Conservation (phyloP, 371 early-diverging fungal species). For the Rhizopus arrhizus region DNA sequence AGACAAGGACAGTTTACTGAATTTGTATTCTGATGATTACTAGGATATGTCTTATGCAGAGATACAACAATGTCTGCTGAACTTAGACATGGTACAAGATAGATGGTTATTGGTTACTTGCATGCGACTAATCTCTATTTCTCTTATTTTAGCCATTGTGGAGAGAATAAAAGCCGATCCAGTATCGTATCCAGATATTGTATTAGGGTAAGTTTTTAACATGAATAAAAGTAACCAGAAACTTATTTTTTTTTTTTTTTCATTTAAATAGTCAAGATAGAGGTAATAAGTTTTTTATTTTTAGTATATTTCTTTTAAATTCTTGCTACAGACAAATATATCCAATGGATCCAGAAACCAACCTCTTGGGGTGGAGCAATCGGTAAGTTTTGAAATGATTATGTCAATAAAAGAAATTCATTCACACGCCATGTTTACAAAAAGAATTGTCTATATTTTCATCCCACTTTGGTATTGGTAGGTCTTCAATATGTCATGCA, state of each 20-base stretch:
- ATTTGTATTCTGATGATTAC: background rate
- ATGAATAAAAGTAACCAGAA: background rate
- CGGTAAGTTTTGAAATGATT: slow-evolving; percentile 34
- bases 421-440: background rate
- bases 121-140: too few relatives aligned
- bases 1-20: slow-evolving; percentile 1
- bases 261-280: slow-evolving; percentile 17
- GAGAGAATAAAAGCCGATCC: slow-evolving; percentile 20
- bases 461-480: slow-evolving; percentile 55
- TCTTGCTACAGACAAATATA: slow-evolving; percentile 35
- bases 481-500: background rate
- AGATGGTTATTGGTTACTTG: too few relatives aligned
- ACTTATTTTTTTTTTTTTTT: background rate
- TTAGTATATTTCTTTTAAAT: too few relatives aligned
- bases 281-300: slow-evolving; percentile 9
- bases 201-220: slow-evolving; percentile 13
- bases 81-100: slow-evolving; percentile 43
- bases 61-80: slow-evolving; percentile 26
- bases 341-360: slow-evolving; percentile 55
- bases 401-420: background rate
- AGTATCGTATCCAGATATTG: slow-evolving; percentile 30
- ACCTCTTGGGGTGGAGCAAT: slow-evolving; percentile 68
- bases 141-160: slow-evolving; percentile 13
- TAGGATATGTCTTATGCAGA: slow-evolving; percentile 39
- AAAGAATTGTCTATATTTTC: slow-evolving; percentile 62